These are phyloP conservation scores for Phytophthora idaei DNA, from an alignment of 352 stramenopile genomes.

Conservation along the genomic window DNA sequence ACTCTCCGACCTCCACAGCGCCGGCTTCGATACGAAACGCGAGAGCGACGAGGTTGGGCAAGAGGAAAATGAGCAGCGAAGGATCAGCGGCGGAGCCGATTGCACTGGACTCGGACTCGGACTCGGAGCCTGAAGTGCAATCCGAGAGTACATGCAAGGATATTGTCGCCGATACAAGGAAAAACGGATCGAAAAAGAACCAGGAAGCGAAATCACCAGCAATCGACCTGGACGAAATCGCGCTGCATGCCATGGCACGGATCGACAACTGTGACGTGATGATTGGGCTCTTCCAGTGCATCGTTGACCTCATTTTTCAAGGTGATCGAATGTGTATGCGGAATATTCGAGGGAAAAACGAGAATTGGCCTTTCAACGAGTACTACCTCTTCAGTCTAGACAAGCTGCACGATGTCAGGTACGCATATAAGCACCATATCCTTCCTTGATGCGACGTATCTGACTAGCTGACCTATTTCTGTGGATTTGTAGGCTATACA, in stretches of 20 bases:
- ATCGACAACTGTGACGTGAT: constrained; percentile 43
- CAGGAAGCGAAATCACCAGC: constrained; percentile 19
- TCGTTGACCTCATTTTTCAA: constrained; percentile 40
- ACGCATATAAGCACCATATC: background rate
- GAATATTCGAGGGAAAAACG: constrained; percentile 45
- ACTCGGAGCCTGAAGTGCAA: constrained; percentile 38
- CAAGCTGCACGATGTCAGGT: constrained; percentile 30
- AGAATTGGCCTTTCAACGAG: constrained; percentile 37
- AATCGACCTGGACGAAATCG: constrained; percentile 34
- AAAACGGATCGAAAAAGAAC: constrained; percentile 4
- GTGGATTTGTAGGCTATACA: background rate
- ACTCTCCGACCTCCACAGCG: background rate
- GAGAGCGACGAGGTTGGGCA: constrained; percentile 17
- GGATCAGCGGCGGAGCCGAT: constrained; percentile 55
- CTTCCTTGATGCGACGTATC: too few relatives aligned
- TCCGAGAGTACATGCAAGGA: constrained; percentile 1
- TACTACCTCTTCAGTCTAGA: constrained; percentile 27
- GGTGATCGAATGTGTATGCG: constrained; percentile 42
- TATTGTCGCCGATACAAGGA: constrained; percentile 12
- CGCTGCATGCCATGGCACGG: constrained; percentile 8
- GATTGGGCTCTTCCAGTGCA: constrained; percentile 51
- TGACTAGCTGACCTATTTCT: too few relatives aligned
- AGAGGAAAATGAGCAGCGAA: constrained; percentile 34
- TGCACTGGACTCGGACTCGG: constrained; percentile 55
- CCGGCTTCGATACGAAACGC: constrained; percentile 8